Conservation (phyloP, 306 rosid species). For the Sechiopsis laciniata region DNA sequence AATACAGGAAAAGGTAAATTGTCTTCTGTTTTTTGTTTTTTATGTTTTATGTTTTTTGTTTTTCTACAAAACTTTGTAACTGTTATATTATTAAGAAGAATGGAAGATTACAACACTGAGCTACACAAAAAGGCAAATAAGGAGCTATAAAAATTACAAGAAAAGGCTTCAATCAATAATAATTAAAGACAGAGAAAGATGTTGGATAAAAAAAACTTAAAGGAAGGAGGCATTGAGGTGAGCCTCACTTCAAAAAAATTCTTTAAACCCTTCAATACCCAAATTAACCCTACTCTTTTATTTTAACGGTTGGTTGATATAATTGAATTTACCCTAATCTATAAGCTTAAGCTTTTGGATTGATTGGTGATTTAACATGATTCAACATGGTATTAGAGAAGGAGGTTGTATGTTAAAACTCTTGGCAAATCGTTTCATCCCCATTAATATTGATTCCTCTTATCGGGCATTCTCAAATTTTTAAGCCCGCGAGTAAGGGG, state of each 20-base stretch:
- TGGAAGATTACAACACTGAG: not conserved
- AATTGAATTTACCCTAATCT: too few species aligned
- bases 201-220: not conserved
- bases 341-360: too few species aligned
- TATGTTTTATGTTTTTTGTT: not conserved
- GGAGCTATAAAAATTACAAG: not conserved
- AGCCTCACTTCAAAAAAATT: not conserved
- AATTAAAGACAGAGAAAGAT: not conserved
- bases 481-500: too few species aligned
- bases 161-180: not conserved
- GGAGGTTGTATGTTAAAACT: too few species aligned
- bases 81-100: not conserved
- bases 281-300: too few species aligned
- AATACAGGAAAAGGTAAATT: slow-evolving; percentile 66
- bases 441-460: too few species aligned
- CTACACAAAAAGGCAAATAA: not conserved
- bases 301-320: too few species aligned
- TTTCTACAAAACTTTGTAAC: not conserved
- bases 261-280: too few species aligned
- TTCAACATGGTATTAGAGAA: too few species aligned
- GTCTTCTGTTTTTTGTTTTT: slow-evolving; percentile 2
- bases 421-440: too few species aligned
- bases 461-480: too few species aligned
- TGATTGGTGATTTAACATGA: too few species aligned
- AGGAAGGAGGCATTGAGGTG: not conserved